phyloP scores from a whole-genome alignment of 495 filamentous ascomycete genomes.

The Sabuloglossum arenarium region DNA sequence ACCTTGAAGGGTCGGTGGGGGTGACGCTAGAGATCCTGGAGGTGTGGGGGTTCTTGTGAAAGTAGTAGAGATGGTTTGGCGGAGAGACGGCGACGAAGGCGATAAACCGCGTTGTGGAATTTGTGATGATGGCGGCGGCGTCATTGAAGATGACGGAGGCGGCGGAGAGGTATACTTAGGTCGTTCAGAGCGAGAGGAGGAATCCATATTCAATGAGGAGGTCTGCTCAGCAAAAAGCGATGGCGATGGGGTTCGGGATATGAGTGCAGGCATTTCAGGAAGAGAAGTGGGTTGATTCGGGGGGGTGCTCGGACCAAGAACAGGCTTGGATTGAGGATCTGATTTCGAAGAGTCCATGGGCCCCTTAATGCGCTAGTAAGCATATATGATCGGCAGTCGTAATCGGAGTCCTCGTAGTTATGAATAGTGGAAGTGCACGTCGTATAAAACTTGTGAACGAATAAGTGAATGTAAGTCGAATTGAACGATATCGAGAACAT shows the following conservation, averaged over 20 bases:
- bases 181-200: neutral
- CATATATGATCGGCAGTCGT: neutral
- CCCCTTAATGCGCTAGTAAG: neutral
- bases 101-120: slow-evolving; percentile 19
- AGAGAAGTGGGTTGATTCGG: neutral
- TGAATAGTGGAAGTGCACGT: neutral
- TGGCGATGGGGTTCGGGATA: neutral
- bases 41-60: slow-evolving; percentile 24
- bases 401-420: too few relatives aligned
- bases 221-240: neutral
- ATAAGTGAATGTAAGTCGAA: neutral
- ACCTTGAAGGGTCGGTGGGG: slow-evolving; percentile 17
- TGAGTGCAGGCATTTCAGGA: neutral
- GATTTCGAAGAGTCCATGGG: neutral
- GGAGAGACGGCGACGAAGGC: neutral
- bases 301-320: neutral
- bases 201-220: neutral
- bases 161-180: slow-evolving; percentile 3
- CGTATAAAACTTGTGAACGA: neutral
- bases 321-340: neutral
- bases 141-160: slow-evolving; percentile 24
- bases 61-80: neutral
- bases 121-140: slow-evolving; percentile 59
- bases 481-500: neutral
- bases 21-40: slow-evolving; percentile 22